Evolutionary conservation across 2,329 filamentous ascomycete genomes (phyloP).

Genomic region (Xylariaceae sp.): DNA sequence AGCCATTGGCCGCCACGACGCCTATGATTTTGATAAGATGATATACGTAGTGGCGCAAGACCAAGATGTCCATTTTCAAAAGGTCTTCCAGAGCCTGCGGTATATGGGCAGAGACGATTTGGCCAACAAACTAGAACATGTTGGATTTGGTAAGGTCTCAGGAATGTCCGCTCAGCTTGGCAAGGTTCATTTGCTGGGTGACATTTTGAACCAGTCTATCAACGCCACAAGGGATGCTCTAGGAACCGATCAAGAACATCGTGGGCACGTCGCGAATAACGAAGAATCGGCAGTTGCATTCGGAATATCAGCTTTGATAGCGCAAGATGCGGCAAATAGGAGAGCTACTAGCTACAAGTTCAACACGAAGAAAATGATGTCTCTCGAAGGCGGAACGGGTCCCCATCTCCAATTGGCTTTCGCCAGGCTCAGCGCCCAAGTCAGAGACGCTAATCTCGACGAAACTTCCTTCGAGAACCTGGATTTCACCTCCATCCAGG

Average conservation of each 20-base stretch:
- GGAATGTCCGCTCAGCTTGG: slow-evolving; percentile 42
- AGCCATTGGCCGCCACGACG: slow-evolving; percentile 59
- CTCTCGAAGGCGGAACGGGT: slow-evolving; percentile 81
- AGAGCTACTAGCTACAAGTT: slow-evolving; percentile 53
- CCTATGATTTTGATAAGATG: slow-evolving; percentile 40
- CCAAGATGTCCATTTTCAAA: slow-evolving; percentile 36
- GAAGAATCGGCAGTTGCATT: slow-evolving; percentile 10
- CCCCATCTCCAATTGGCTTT: slow-evolving; percentile 84
- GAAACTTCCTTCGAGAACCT: slow-evolving; percentile 59
- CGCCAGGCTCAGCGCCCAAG: slow-evolving; percentile 66
- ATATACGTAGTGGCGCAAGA: slow-evolving; percentile 39
- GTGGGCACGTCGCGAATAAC: background rate
- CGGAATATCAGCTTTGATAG: slow-evolving; percentile 12
- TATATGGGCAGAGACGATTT: slow-evolving; percentile 36
- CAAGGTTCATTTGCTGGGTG: slow-evolving; percentile 53
- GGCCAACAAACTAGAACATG: slow-evolving; percentile 33
- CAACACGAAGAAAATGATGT: slow-evolving; percentile 78
- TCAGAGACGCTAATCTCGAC: slow-evolving; percentile 52
- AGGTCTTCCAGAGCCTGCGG: slow-evolving; percentile 34
- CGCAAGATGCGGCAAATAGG: slow-evolving; percentile 49
- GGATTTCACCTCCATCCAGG: slow-evolving; percentile 28
- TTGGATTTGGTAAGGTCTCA: slow-evolving; percentile 48
- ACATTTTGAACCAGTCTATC: slow-evolving; percentile 12
- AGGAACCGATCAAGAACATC: background rate
- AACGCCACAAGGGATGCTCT: slow-evolving; percentile 4